These are phyloP conservation scores for Dissophora ornata DNA, from an alignment of 192 early-diverging fungal genomes.

Conservation along the genomic window DNA sequence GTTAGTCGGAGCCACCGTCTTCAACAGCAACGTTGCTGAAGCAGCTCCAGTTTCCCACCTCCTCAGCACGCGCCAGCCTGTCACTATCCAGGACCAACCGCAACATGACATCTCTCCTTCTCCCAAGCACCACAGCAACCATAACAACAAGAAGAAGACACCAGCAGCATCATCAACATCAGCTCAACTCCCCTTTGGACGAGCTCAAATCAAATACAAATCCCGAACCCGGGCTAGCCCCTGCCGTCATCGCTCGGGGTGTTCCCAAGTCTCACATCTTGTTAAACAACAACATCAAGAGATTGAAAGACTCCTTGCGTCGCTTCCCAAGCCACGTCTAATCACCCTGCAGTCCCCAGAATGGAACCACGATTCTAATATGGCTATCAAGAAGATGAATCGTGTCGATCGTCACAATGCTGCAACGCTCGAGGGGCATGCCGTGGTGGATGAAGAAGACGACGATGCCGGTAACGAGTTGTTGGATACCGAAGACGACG, in stretches of 20 bases:
- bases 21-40: slow-evolving; percentile 1
- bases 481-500: slow-evolving; percentile 40
- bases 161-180: too few relatives aligned
- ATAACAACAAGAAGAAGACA: too few relatives aligned
- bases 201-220: too few relatives aligned
- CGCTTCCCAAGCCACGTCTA: not conserved
- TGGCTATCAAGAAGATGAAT: too few relatives aligned
- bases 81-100: not conserved
- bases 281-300: not conserved
- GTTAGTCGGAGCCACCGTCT: slow-evolving; percentile 13
- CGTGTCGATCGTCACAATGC: not conserved
- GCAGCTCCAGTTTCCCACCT: slow-evolving; percentile 20
- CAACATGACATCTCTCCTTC: not conserved
- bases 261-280: too few relatives aligned
- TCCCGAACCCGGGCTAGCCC: too few relatives aligned
- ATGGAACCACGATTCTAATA: too few relatives aligned
- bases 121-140: too few relatives aligned
- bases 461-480: slow-evolving; percentile 53
- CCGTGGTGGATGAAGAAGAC: slow-evolving; percentile 39
- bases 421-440: slow-evolving; percentile 17
- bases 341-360: not conserved
- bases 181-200: too few relatives aligned
- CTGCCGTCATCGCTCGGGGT: too few relatives aligned
- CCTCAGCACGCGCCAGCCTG: not conserved
- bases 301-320: not conserved